Base-by-base conservation (phyloP, 106 monocot species). In the Gastrodia elata region DNA sequence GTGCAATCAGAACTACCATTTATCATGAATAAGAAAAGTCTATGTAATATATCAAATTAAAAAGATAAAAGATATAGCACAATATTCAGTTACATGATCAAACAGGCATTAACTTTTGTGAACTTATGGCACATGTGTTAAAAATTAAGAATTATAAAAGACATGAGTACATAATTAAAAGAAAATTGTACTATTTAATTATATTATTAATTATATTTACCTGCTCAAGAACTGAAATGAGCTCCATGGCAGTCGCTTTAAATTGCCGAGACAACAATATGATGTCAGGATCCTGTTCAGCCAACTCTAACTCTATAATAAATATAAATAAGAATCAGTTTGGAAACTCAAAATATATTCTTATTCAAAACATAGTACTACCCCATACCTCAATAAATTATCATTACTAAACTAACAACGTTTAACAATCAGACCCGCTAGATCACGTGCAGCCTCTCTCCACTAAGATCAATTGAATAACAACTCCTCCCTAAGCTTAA, bases 151-250 rank as follows among this genome's bases (percentile, higher is more conserved):
- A 44, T 48, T 13, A 22, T 22, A 52, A 52, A 52, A 52, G 22
- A n/a, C 20, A 52, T 22, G n/a, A n/a, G n/a, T 52, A 52, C 22
- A 52, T 22, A 52, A 52, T 22, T 22, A 9, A 52, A 52, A 52
- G 52, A 52, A 22, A 52, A 52, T 3, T 52, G 22, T 52, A 52
- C 18, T 52, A 52, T 52, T 52, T n/a, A 52, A 52, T n/a, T n/a
- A 52, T 52, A 20, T 52, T 5, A 52, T n/a, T n/a, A n/a, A n/a
- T n/a, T n/a, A 52, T 22, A 52, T 52, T 1, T 55, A 91, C 98
- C 93, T 99, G 98, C 81, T 99, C 98, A 79, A 99, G 98, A 76
- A 99, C 81, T 59, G 98, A 89, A 74, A 99, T 99, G 34, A 99
- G 88, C 78, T 99, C 93, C 93, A 93, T 93, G 43, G 98, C 98